Conservation (phyloP, 176 grass and related monocot species). For the Aegilops sharonensis region DNA sequence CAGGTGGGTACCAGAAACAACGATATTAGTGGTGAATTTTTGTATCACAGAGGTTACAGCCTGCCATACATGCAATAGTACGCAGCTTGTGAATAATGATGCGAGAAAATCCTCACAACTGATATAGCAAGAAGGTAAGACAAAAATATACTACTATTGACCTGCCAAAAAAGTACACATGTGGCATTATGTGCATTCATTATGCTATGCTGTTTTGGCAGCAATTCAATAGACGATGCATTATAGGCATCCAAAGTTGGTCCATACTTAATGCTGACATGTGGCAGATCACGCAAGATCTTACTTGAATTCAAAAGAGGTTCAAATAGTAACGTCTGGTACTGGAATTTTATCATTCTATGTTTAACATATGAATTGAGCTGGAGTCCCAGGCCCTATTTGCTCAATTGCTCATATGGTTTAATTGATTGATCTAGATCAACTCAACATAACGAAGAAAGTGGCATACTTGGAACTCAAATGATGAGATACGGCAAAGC, state of each 20-base stretch:
- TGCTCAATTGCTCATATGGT: constrained; percentile 2
- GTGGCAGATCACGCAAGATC: not conserved
- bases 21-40: not conserved
- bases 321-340: not conserved
- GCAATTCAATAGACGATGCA: not conserved
- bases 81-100: constrained; percentile 1
- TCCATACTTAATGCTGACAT: not conserved
- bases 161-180: not conserved
- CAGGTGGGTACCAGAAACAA: constrained; percentile 8
- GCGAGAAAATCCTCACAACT: not conserved
- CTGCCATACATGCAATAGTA: not conserved
- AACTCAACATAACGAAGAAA: constrained; percentile 15
- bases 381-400: not conserved
- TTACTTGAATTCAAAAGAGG: constrained; percentile 3
- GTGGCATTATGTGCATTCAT: not conserved
- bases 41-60: not conserved
- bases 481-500: constrained; percentile 93
- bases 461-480: constrained; percentile 87
- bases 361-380: not conserved
- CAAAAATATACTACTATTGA: constrained; percentile 1
- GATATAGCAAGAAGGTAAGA: not conserved
- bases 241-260: constrained; percentile 8
- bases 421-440: not conserved
- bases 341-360: not conserved
- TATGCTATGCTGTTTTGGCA: constrained; percentile 4